Conservation (phyloP, 495 filamentous ascomycete genomes). For the Sphaerosporella brunnea region DNA sequence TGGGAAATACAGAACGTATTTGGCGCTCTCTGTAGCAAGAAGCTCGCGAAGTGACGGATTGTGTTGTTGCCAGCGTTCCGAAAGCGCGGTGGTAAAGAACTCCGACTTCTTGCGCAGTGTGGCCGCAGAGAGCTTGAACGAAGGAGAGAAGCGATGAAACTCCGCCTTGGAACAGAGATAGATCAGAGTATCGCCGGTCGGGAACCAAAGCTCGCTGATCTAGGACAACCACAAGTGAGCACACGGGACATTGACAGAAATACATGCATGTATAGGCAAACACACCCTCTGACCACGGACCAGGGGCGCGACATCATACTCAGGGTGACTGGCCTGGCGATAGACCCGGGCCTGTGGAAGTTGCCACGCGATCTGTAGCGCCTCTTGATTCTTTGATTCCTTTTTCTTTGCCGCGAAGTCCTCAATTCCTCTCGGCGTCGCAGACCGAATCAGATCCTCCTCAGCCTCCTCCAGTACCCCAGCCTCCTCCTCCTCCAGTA, state of each 20-base stretch:
- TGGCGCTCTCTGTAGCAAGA: background rate
- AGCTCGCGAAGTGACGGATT: background rate
- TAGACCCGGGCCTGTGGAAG: background rate
- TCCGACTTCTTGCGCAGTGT: constrained; percentile 1
- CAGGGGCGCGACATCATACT: constrained; percentile 4
- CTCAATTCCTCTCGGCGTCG: background rate
- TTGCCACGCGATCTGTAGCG: background rate
- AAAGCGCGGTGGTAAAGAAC: constrained; percentile 5
- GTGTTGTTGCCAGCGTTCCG: constrained; percentile 4
- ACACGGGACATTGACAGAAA: too few relatives aligned
- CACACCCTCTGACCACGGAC: constrained; percentile 2
- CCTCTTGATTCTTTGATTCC: background rate
- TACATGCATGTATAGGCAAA: background rate
- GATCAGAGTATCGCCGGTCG: constrained; percentile 3
- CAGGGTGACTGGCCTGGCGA: background rate
- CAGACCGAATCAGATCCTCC: constrained; percentile 1
- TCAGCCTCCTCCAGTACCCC: background rate
- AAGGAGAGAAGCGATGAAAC: background rate
- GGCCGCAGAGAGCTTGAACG: background rate
- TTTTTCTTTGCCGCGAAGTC: background rate
- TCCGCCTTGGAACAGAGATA: constrained; percentile 5
- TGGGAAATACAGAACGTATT: constrained; percentile 6
- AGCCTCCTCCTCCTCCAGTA: background rate
- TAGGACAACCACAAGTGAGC: background rate
- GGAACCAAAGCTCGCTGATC: constrained; percentile 2